phyloP scores from a whole-genome alignment of 345 rosid genomes.

The Theobroma cacao region DNA sequence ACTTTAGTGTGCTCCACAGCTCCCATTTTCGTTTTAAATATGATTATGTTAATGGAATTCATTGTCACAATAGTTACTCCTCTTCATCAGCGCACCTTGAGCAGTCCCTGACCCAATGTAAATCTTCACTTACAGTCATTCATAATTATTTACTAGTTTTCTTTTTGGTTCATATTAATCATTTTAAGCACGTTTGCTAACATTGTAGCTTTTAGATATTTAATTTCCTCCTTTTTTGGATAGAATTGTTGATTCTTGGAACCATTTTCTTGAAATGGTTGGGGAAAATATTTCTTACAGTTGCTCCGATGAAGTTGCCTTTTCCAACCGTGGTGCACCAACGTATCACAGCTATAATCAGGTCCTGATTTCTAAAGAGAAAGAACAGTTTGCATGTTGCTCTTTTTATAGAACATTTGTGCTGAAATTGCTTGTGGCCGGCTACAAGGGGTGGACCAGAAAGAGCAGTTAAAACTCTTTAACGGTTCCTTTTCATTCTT shows the following conservation, averaged over 20 bases:
- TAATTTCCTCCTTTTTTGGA: neutral
- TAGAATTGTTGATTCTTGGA: neutral
- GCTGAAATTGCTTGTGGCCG: no score
- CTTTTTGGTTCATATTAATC: neutral
- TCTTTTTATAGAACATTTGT: no score
- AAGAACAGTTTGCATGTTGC: neutral
- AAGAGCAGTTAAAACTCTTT: neutral
- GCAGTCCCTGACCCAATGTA: neutral
- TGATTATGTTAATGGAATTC: slow-evolving; percentile 42
- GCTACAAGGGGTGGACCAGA: neutral
- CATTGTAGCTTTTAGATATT: neutral
- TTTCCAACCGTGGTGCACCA: neutral
- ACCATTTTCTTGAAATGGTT: no score
- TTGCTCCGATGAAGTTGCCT: neutral
- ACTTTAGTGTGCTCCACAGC: slow-evolving; percentile 15
- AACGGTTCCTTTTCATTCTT: no score
- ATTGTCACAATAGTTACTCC: slow-evolving; percentile 41
- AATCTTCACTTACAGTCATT: neutral
- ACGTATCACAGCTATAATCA: neutral
- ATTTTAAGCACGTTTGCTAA: neutral
- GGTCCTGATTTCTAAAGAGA: no score
- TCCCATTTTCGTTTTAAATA: slow-evolving; percentile 21
- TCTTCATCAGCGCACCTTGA: neutral
- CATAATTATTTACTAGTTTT: neutral
- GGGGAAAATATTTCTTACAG: no score